A percentile compares a stretch with the other conserved stretches of the same genome.
phyloP scores from a whole-genome alignment of 129 eudicot genomes.

The Artemisia annua region DNA sequence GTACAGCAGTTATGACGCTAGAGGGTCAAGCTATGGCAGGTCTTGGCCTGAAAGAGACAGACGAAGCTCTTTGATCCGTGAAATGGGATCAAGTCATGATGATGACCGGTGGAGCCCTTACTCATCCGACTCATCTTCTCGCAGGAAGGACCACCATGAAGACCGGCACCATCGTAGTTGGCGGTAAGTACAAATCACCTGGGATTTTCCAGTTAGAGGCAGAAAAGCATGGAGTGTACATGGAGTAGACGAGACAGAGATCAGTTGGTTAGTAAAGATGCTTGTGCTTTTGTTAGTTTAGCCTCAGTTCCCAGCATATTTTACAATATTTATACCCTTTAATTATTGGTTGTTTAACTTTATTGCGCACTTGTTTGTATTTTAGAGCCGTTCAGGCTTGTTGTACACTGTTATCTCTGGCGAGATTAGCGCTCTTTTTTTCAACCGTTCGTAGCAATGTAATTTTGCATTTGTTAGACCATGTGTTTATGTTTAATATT shows the following conservation, averaged over 20 bases:
- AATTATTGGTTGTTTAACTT: slow-evolving; percentile 2
- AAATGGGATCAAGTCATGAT: slow-evolving; percentile 34
- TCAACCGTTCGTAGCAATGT: not conserved
- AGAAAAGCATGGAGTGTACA: slow-evolving; percentile 25
- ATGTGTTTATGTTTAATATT: too few relatives aligned
- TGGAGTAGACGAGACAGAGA: slow-evolving; percentile 19
- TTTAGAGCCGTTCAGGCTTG: slow-evolving; percentile 13
- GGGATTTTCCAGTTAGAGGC: slow-evolving; percentile 6
- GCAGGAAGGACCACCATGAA: slow-evolving; percentile 37
- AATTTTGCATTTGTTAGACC: not conserved
- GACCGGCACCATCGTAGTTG: slow-evolving; percentile 36
- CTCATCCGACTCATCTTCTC: slow-evolving; percentile 25
- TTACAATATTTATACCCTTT: slow-evolving; percentile 11
- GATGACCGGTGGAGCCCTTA: slow-evolving; percentile 37
- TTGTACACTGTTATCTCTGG: slow-evolving; percentile 13
- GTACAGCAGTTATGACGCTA: slow-evolving; percentile 45
- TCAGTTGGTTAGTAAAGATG: slow-evolving; percentile 24
- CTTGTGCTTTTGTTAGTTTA: slow-evolving; percentile 33
- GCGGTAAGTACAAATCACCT: slow-evolving; percentile 23
- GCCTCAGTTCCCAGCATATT: slow-evolving; percentile 19
- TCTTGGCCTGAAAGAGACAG: slow-evolving; percentile 51
- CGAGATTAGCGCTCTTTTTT: slow-evolving; percentile 4
- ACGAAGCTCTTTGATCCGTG: slow-evolving; percentile 48
- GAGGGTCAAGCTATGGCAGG: slow-evolving; percentile 65
- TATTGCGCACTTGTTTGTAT: slow-evolving; percentile 5